A percentile compares a stretch with the other conserved stretches of the same genome.
Conservation (phyloP, 1,284 basidiomycete genomes). For the Ceratobasidium theobromae region DNA sequence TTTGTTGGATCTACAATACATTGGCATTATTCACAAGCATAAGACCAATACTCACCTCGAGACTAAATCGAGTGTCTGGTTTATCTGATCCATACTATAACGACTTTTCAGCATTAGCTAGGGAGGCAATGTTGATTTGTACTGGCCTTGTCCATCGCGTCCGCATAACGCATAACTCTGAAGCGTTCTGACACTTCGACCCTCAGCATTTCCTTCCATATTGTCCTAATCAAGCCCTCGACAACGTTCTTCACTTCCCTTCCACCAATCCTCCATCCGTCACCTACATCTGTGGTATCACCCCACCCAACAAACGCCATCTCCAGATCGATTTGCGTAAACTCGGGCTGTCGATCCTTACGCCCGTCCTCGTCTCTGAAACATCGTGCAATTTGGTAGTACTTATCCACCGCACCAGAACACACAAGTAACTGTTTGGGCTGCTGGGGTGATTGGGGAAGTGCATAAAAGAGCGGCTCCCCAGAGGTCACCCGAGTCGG, state of each 20-base stretch:
- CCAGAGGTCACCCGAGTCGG: constrained; percentile 64
- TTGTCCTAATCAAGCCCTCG: constrained; percentile 66
- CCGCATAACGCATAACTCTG: constrained; percentile 78
- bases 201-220: constrained; percentile 69
- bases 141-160: constrained; percentile 81
- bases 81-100: constrained; percentile 90
- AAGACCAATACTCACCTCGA: constrained; percentile 61
- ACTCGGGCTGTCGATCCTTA: constrained; percentile 94
- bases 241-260: constrained; percentile 72
- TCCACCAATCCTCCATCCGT: constrained; percentile 81
- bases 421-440: constrained; percentile 92
- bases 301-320: constrained; percentile 91
- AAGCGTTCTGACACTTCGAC: constrained; percentile 62
- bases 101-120: constrained; percentile 25
- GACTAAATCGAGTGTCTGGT: constrained; percentile 84
- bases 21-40: background rate
- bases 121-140: background rate
- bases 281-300: constrained; percentile 41
- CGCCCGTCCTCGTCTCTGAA: constrained; percentile 95
- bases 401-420: constrained; percentile 85
- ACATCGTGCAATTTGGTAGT: constrained; percentile 91
- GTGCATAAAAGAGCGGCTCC: constrained; percentile 76
- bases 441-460: constrained; percentile 94
- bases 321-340: constrained; percentile 95
- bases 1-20: constrained; percentile 51